Evolutionary conservation across 352 stramenopile genomes (phyloP).

Genomic region (Pythium brassicae): DNA sequence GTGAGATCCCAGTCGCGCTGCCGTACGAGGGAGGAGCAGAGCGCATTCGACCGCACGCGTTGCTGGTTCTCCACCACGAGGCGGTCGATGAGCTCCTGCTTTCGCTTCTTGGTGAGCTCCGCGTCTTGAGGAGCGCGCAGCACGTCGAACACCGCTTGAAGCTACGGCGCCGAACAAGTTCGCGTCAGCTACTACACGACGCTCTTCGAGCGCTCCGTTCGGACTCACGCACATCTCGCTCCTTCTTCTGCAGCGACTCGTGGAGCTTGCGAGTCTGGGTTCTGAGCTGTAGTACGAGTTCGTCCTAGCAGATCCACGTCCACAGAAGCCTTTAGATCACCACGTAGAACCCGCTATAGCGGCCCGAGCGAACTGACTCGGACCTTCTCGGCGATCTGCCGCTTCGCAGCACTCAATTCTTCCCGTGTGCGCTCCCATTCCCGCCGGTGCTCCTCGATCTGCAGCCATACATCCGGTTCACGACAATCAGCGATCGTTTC

Average conservation of each 20-base stretch:
- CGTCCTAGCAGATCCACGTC: constrained; percentile 27
- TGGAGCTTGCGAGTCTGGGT: constrained; percentile 48
- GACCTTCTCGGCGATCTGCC: constrained; percentile 39
- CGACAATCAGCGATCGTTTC: neutral
- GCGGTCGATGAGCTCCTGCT: constrained; percentile 51
- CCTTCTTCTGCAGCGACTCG: constrained; percentile 56
- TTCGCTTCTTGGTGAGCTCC: constrained; percentile 59
- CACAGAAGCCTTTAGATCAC: neutral
- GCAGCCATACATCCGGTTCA: neutral
- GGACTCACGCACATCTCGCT: constrained; percentile 43
- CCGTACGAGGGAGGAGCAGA: neutral
- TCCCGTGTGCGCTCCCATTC: constrained; percentile 59
- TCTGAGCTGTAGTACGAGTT: constrained; percentile 54
- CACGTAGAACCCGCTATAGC: neutral
- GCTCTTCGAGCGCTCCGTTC: no score
- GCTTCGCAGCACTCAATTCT: constrained; percentile 38
- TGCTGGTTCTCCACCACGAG: constrained; percentile 57
- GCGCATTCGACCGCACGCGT: constrained; percentile 21
- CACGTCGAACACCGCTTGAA: constrained; percentile 55
- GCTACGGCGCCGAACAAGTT: constrained; percentile 13
- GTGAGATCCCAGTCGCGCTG: no score
- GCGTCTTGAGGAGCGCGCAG: constrained; percentile 53
- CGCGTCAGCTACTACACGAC: neutral
- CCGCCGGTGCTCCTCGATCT: constrained; percentile 49
- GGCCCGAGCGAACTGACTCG: neutral